These are phyloP conservation scores for Emericellopsis terricola DNA, from an alignment of 495 filamentous ascomycete species.

Conservation along the genomic window DNA sequence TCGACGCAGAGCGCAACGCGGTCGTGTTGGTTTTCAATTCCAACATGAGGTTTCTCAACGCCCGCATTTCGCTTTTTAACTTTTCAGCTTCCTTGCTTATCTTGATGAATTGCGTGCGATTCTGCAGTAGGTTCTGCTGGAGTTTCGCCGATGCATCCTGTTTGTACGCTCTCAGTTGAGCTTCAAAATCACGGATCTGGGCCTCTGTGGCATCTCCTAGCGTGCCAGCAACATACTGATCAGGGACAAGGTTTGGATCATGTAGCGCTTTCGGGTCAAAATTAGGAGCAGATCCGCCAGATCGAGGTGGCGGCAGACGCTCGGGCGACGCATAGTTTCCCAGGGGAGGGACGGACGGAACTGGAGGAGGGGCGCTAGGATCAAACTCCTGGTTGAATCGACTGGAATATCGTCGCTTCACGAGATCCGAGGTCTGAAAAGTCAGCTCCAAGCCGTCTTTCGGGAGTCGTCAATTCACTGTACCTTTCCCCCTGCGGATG, in stretches of 20 bases:
- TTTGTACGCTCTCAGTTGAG: constrained; percentile 57
- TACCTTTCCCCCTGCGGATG: constrained; percentile 22
- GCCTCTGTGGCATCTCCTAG: constrained; percentile 86
- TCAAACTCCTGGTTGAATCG: constrained; percentile 68
- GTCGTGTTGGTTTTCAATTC: constrained; percentile 62
- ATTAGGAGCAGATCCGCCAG: constrained; percentile 30
- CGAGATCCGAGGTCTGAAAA: constrained; percentile 64
- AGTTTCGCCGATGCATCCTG: constrained; percentile 72
- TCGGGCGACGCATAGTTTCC: constrained; percentile 32
- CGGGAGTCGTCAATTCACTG: not conserved
- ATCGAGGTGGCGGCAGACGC: constrained; percentile 24
- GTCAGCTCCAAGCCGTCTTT: no score
- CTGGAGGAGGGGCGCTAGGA: constrained; percentile 41
- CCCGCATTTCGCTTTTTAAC: constrained; percentile 88
- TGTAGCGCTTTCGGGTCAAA: constrained; percentile 54
- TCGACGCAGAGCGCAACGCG: constrained; percentile 53
- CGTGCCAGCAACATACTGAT: constrained; percentile 59
- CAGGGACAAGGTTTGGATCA: constrained; percentile 62
- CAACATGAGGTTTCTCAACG: constrained; percentile 70
- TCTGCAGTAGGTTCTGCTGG: constrained; percentile 94
- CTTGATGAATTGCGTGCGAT: constrained; percentile 95
- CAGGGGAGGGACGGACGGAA: constrained; percentile 43
- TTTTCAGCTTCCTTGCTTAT: constrained; percentile 98
- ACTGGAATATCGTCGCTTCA: constrained; percentile 86
- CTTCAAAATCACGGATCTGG: constrained; percentile 74